Base-by-base conservation (phyloP, 441 rosid genomes). In the Codiaeum variegatum region DNA sequence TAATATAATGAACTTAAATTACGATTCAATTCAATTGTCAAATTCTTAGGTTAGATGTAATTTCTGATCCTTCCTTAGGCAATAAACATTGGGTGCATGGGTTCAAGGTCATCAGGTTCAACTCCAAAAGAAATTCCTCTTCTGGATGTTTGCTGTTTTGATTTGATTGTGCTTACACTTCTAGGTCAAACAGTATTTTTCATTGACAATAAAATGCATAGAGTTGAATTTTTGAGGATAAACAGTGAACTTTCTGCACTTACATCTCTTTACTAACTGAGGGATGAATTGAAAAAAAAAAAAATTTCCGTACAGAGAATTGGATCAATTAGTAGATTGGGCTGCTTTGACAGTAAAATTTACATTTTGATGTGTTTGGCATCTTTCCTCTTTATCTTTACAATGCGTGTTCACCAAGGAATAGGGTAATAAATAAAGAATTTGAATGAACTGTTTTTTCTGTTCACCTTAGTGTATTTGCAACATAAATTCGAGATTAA, bases 1-100 rank as follows among this genome's bases (percentile, higher is more conserved):
- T 24, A 6, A 10, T 34, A 7, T 71, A 49, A 5, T 46, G 55
- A 58, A n/a, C 59, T 60, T 46, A 46, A 71, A 21, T 40, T n/a
- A 8, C 44, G 56, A 15, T 44, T 56, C 47, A 34, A 15, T 44
- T 56, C 47, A 34, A 73, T 21, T 26, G 29, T 66, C 51, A 18
- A 61, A 31, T 60, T 44, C 58, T 7, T 28, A n/a, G 74, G 46
- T 69, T 62, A 24, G 68, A 16, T 62, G 61, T 6, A 49, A 40
- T 34, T 9, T 62, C 36, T 23, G 31, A 7, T 32, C n/a, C 56
- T 10, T 61, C 12, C 16, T 46, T 61, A 16, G 58, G 32, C 11
- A 12, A 15, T 31, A n/a, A 5, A 61, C 28, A 32, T 16, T 32
- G 6, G 6, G 2, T 62, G 23, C 8, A 15, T 47, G 6, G 1